These are phyloP conservation scores for Paecilomyces variotii DNA, from an alignment of 2,329 filamentous ascomycete species.

Conservation along the genomic window DNA sequence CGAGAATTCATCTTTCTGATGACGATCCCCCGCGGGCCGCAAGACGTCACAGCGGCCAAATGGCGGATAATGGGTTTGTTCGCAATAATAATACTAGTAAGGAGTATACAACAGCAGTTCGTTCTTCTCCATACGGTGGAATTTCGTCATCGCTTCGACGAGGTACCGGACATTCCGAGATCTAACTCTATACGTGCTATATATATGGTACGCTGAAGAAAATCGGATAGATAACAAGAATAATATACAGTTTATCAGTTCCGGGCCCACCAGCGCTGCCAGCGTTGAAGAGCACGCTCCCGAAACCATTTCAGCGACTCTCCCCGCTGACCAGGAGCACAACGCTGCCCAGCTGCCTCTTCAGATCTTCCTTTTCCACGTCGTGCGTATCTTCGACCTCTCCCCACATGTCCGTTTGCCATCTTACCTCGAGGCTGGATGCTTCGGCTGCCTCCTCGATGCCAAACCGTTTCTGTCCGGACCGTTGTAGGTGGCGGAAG, in stretches of 20 bases:
- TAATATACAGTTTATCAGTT: background rate
- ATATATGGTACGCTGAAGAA: background rate
- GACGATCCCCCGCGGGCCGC: background rate
- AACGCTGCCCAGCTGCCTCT: constrained; percentile 79
- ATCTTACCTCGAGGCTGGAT: constrained; percentile 75
- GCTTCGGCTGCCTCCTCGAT: constrained; percentile 74
- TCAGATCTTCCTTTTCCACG: constrained; percentile 83
- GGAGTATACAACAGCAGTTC: background rate
- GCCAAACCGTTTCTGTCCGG: constrained; percentile 50
- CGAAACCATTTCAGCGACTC: constrained; percentile 14
- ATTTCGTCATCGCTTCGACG: background rate
- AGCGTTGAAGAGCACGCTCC: background rate
- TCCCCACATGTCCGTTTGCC: constrained; percentile 87
- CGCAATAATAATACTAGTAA: background rate
- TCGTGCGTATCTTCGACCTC: constrained; percentile 98
- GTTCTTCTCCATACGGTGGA: background rate
- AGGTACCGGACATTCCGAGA: background rate
- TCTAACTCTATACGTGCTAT: background rate
- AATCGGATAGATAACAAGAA: background rate
- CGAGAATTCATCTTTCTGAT: background rate
- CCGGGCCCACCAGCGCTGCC: background rate
- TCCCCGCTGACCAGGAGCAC: constrained; percentile 67
- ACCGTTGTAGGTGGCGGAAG: constrained; percentile 45
- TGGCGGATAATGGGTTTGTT: background rate
- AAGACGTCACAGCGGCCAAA: background rate